Conservation (phyloP, 768 basidiomycete species). For the Kwoniella sp. region DNA sequence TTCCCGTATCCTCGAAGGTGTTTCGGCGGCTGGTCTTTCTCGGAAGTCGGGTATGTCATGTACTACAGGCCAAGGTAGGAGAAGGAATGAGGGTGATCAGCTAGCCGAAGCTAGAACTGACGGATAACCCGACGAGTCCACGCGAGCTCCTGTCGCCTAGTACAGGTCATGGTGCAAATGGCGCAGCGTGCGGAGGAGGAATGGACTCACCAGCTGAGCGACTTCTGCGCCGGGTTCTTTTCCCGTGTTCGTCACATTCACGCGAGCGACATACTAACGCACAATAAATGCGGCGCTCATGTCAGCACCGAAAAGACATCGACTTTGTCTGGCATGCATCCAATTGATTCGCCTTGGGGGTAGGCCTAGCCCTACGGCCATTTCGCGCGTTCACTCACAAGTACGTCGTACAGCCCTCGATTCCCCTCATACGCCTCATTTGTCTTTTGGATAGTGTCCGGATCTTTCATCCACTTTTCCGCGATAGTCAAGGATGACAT, state of each 20-base stretch:
- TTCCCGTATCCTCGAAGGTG: conserved; percentile 56
- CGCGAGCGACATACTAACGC: conserved; percentile 43
- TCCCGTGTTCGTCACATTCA: conserved; percentile 56
- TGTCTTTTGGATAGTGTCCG: conserved; percentile 52
- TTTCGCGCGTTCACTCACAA: conserved; percentile 30
- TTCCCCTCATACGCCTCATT: conserved; percentile 52
- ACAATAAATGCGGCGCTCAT: too few species aligned
- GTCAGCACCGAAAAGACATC: too few species aligned
- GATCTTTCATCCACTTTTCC: conserved; percentile 32
- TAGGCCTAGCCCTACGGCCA: too few species aligned
- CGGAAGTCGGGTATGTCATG: conserved; percentile 46
- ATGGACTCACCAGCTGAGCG: conserved; percentile 56
- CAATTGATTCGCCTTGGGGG: too few species aligned
- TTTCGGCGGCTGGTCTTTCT: conserved; percentile 48
- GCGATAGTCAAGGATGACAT: conserved; percentile 40
- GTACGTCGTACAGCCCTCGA: conserved; percentile 50
- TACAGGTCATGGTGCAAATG: too few species aligned
- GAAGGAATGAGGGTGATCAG: not conserved
- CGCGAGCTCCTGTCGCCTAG: too few species aligned
- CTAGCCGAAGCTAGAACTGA: too few species aligned
- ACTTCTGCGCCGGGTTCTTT: conserved; percentile 53
- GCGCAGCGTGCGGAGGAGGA: not conserved
- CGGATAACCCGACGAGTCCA: too few species aligned
- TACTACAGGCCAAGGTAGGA: conserved; percentile 50
- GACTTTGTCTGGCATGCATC: too few species aligned